These are phyloP conservation scores for Plasmodiophora brassicae DNA, from an alignment of 208 protist species.

Conservation along the genomic window DNA sequence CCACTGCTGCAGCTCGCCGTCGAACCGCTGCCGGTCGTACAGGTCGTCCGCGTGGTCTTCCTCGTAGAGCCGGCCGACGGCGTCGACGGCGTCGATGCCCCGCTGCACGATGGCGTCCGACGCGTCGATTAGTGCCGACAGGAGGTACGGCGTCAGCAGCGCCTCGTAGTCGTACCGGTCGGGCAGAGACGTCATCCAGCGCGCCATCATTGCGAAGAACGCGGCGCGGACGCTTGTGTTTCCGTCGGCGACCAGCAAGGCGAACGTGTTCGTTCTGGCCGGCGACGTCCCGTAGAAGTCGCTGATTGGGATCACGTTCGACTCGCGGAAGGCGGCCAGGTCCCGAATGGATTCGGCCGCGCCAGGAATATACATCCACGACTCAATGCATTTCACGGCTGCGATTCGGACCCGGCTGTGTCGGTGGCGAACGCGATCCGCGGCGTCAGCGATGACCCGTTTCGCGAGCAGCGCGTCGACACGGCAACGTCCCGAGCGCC, in stretches of 20 bases:
- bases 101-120: neutral
- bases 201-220: neutral
- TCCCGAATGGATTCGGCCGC: neutral
- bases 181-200: neutral
- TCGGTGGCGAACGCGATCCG: too few relatives aligned
- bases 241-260: neutral
- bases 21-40: neutral
- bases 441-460: too few relatives aligned
- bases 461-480: too few relatives aligned
- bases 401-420: neutral
- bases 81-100: neutral
- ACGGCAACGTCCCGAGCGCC: too few relatives aligned
- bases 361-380: neutral
- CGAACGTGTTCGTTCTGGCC: neutral
- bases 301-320: slow-evolving; percentile 3
- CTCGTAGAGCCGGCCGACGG: neutral
- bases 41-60: neutral
- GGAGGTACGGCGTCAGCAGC: slow-evolving; percentile 11
- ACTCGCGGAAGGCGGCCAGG: neutral
- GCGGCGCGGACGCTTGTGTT: neutral
- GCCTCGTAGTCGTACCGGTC: neutral
- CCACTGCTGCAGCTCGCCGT: neutral
- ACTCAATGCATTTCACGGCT: neutral
- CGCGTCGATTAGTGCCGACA: neutral
- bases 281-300: slow-evolving; percentile 1